These are phyloP conservation scores for Saccharomycopsis crataegensis DNA, from an alignment of 1,139 yeast species.

Conservation along the genomic window DNA sequence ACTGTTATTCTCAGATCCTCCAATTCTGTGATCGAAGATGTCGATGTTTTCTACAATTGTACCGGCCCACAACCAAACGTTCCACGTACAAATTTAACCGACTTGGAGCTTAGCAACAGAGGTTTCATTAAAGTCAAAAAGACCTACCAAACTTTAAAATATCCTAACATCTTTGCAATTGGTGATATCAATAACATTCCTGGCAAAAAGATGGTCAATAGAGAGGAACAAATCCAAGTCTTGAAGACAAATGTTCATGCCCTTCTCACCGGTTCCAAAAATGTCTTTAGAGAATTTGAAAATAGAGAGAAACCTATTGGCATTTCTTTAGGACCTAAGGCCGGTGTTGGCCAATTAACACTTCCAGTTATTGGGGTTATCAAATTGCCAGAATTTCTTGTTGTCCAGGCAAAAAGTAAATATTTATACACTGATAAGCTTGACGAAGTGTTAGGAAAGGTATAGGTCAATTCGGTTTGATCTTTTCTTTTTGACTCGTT, in stretches of 20 bases:
- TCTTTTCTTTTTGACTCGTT: too few relatives aligned
- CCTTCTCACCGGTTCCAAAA: background rate
- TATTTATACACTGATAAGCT: background rate
- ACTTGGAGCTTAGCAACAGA: background rate
- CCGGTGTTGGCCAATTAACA: slow-evolving; percentile 1
- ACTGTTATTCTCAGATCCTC: background rate
- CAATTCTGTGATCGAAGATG: background rate
- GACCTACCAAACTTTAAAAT: slow-evolving; percentile 2
- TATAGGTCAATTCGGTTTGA: too few relatives aligned
- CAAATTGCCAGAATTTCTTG: slow-evolving; percentile 1
- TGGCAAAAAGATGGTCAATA: slow-evolving; percentile 13
- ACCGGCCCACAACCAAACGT: background rate
- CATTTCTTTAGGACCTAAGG: background rate
- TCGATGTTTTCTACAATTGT: slow-evolving; percentile 1
- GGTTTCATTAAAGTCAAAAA: slow-evolving; percentile 14
- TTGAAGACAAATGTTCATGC: slow-evolving; percentile 16
- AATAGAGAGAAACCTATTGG: background rate
- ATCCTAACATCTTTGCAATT: slow-evolving; percentile 21
- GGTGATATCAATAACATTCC: slow-evolving; percentile 21
- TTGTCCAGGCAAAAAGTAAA: background rate
- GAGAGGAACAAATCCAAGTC: slow-evolving; percentile 13
- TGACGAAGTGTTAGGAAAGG: background rate
- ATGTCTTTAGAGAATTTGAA: background rate
- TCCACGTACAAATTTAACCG: background rate
- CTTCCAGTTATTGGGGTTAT: background rate